Percentiles rank a stretch among this genome's conserved stretches.
These are phyloP conservation scores for Termitomyces sp. DNA, from an alignment of 1,284 basidiomycete genomes.

Conservation along the genomic window DNA sequence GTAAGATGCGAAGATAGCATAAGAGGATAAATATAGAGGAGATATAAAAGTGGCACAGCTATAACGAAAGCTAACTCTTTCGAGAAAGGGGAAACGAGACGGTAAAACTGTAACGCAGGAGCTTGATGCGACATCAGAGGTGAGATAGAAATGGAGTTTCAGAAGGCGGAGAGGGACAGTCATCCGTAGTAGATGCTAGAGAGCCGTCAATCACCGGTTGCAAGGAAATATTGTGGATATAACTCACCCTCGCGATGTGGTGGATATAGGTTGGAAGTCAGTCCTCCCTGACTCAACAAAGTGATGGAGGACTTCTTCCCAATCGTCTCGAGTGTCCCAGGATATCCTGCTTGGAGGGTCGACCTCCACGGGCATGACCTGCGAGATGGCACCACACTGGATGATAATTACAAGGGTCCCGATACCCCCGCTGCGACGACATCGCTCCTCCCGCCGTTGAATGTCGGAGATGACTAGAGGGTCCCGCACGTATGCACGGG, in stretches of 20 bases:
- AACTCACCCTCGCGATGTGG: conserved; percentile 64
- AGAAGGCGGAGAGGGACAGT: background rate
- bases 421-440: conserved; percentile 64
- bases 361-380: conserved; percentile 80
- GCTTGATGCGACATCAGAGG: conserved; percentile 12
- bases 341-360: conserved; percentile 67
- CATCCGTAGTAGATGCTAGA: conserved; percentile 22
- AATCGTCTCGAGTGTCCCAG: conserved; percentile 71
- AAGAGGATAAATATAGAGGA: conserved; percentile 14
- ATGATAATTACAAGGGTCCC: conserved; percentile 68
- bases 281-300: conserved; percentile 68
- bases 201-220: background rate
- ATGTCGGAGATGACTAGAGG: conserved; percentile 71
- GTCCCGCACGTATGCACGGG: conserved; percentile 63
- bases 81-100: background rate
- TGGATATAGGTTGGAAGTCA: conserved; percentile 75
- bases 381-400: conserved; percentile 66
- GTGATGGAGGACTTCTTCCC: conserved; percentile 59
- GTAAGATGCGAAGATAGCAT: background rate
- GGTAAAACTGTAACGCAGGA: conserved; percentile 2
- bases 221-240: background rate
- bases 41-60: background rate
- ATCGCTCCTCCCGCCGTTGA: conserved; percentile 69
- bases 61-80: background rate
- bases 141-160: conserved; percentile 7